Base-by-base conservation (phyloP, 495 filamentous ascomycete genomes). In the Wilcoxina mikolae region DNA sequence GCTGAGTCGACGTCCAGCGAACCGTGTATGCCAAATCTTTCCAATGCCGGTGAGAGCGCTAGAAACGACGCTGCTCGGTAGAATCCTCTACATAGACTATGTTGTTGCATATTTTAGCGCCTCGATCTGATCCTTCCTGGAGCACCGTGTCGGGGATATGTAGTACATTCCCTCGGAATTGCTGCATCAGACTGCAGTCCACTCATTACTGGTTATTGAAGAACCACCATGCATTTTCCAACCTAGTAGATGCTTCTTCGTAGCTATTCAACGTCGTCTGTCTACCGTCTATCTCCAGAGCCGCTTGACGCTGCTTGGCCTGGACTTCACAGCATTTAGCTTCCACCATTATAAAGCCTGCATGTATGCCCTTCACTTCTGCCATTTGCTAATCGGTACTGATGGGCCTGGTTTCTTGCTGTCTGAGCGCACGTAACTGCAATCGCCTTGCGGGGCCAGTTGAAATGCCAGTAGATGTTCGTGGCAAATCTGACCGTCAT, bases 271-370 rank as follows among this genome's bases (percentile, higher is more conserved):
- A 68, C 29, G 69, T 71, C 57, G 15, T 70, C 55, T 46, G 62
- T 56, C 47, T 69, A 9, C 56, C 49, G 26, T 60, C 63, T 3
- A 48, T 53, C 49, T 69, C 68, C 25, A 64, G 59, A 18, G 68
- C 69, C 25, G 73, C 67, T 0, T 68, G 69, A 0, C 70, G 72
- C 43, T 82, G 76, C 10, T 76, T 67, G 15, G 74, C 77, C 64
- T 84, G 79, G 10, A 84, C 76, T 27, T 85, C 79, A 4, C 84
- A 81, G 59, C 83, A 87, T 61, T 85, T 87, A 33, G 77, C 76
- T 64, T 93, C 87, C 0, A 87, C 83, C 78, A 85, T 83, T 2
- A 83, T 76, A 1, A 93, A 69, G 0, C 82, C 84, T 0, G 77
- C 76, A 68, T 90, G 89, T 24, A 89, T 93, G 0, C 71, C 78